Percentiles rank a stretch among this genome's conserved stretches.
phyloP scores from a whole-genome alignment of 177 flowering plant species.

The Vitis hybrid region DNA sequence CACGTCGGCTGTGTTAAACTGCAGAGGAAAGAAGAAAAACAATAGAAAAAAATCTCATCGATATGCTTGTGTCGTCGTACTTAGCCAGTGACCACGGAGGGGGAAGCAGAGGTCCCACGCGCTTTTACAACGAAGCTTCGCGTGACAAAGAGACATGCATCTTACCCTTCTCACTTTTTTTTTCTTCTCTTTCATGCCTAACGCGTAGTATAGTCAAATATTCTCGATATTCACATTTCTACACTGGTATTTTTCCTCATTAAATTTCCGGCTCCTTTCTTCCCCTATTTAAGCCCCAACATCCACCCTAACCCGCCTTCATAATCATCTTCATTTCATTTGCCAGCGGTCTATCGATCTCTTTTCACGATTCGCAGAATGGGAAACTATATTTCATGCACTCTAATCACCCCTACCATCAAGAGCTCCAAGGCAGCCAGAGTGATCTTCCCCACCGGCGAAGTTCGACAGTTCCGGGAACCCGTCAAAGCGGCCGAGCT shows the following conservation, averaged over 20 bases:
- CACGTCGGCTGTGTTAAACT: too few relatives aligned
- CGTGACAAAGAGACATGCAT: neutral
- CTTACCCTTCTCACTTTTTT: neutral
- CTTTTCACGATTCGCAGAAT: conserved; percentile 9
- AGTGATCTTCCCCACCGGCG: conserved; percentile 51
- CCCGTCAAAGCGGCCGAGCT: conserved; percentile 56
- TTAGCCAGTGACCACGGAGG: too few relatives aligned
- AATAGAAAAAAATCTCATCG: too few relatives aligned
- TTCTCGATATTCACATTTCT: neutral
- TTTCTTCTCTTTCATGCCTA: neutral
- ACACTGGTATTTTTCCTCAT: too few relatives aligned
- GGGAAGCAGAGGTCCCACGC: conserved; percentile 12
- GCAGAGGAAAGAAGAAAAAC: too few relatives aligned
- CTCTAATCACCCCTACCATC: conserved; percentile 19
- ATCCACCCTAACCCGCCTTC: neutral
- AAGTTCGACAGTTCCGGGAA: conserved; percentile 37
- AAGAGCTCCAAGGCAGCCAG: conserved; percentile 29
- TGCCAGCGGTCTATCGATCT: neutral
- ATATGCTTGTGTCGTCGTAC: too few relatives aligned
- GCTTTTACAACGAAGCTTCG: conserved; percentile 11
- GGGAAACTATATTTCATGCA: conserved; percentile 54
- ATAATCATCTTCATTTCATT: neutral
- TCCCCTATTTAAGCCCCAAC: conserved; percentile 4
- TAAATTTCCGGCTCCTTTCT: neutral
- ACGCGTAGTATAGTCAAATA: conserved; percentile 9